These are phyloP conservation scores for Pseudopediastrum boryanum DNA, from an alignment of 139 green algal genomes.

Conservation along the genomic window DNA sequence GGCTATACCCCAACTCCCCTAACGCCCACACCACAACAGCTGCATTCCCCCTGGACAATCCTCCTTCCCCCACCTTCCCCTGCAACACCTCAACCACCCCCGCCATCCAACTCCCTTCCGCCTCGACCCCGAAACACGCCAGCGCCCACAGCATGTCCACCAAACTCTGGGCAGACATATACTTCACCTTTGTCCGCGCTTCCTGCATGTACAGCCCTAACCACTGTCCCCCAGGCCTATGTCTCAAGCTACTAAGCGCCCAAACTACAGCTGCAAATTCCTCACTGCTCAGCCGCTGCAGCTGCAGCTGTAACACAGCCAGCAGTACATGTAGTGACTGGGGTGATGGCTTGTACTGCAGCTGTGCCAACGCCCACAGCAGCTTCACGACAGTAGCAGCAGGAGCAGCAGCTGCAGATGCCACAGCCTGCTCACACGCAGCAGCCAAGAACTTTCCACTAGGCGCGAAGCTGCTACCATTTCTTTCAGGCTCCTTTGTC, in stretches of 20 bases:
- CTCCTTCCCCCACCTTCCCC: background rate
- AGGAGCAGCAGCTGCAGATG: slow-evolving; percentile 3
- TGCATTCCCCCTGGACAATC: slow-evolving; percentile 8
- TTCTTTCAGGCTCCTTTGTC: too few relatives aligned
- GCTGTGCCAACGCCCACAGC: slow-evolving; percentile 18
- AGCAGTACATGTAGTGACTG: slow-evolving; percentile 25
- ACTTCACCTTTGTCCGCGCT: slow-evolving; percentile 1
- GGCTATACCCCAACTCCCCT: slow-evolving; percentile 18
- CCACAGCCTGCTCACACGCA: too few relatives aligned
- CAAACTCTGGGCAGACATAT: slow-evolving; percentile 16
- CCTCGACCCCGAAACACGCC: slow-evolving; percentile 27
- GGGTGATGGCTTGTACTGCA: slow-evolving; percentile 27
- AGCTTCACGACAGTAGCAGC: background rate
- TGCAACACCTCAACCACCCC: background rate
- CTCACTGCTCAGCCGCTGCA: slow-evolving; percentile 14
- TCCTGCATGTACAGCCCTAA: slow-evolving; percentile 22
- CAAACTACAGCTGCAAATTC: slow-evolving; percentile 13
- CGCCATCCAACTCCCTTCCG: slow-evolving; percentile 33
- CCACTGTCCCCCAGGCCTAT: slow-evolving; percentile 20
- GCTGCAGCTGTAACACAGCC: slow-evolving; percentile 7
- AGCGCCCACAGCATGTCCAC: slow-evolving; percentile 34
- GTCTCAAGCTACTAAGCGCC: slow-evolving; percentile 17
- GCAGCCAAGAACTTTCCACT: too few relatives aligned
- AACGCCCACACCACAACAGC: slow-evolving; percentile 35
- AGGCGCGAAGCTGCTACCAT: too few relatives aligned